Percentiles rank a stretch among this genome's conserved stretches.
These are phyloP conservation scores for Xerocomus minutiporus DNA, from an alignment of 1,284 basidiomycete species.

Conservation along the genomic window DNA sequence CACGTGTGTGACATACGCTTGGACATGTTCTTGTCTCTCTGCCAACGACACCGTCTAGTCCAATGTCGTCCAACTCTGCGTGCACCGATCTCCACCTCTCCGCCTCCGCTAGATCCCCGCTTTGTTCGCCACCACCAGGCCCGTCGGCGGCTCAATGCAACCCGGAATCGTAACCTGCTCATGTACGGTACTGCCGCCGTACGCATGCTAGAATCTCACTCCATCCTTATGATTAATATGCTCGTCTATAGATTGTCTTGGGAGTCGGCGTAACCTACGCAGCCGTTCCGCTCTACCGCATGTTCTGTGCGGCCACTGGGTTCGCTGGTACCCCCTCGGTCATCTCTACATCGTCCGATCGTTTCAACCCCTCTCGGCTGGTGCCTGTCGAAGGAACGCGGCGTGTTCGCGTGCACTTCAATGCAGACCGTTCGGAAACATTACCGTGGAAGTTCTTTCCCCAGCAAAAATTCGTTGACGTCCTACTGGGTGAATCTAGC, in stretches of 20 bases:
- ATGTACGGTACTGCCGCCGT: constrained; percentile 80
- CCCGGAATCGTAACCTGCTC: constrained; percentile 67
- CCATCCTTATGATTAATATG: constrained; percentile 3
- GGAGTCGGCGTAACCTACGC: constrained; percentile 89
- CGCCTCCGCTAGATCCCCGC: constrained; percentile 1
- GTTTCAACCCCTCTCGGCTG: constrained; percentile 78
- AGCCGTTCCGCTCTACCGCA: constrained; percentile 94
- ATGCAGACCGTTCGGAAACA: constrained; percentile 85
- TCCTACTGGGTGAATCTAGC: constrained; percentile 94
- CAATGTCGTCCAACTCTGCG: not conserved
- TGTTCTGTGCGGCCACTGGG: constrained; percentile 96
- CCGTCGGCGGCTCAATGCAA: constrained; percentile 37
- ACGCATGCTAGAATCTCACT: constrained; percentile 28
- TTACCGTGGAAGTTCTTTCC: constrained; percentile 94
- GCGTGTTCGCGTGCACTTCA: constrained; percentile 93
- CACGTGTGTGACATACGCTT: constrained; percentile 17
- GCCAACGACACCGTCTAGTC: not conserved
- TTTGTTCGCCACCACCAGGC: constrained; percentile 24
- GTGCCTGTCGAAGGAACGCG: constrained; percentile 68
- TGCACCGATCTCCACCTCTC: constrained; percentile 12
- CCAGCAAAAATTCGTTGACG: constrained; percentile 85
- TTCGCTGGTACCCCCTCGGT: constrained; percentile 94
- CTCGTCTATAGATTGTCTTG: constrained; percentile 59
- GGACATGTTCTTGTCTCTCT: not conserved
- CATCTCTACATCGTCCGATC: constrained; percentile 53